These are phyloP conservation scores for Sphaerulina populicola DNA, from an alignment of 2,329 filamentous ascomycete genomes.

Conservation along the genomic window DNA sequence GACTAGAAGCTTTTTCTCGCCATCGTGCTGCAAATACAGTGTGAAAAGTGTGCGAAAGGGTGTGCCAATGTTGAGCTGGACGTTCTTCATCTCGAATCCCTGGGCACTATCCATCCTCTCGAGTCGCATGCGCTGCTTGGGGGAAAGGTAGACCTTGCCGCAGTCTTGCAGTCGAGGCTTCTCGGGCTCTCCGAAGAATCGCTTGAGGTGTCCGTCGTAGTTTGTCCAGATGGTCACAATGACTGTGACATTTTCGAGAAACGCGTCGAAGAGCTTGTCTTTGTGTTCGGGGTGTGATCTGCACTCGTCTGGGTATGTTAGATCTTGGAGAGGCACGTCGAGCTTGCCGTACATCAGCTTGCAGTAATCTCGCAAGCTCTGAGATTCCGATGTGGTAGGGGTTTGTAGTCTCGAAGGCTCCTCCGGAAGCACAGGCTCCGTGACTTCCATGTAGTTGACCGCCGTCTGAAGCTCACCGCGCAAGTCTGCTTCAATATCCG, in stretches of 20 bases:
- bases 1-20: background rate
- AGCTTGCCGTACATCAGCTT: no score
- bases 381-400: no score
- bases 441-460: background rate
- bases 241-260: conserved; percentile 10
- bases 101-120: background rate
- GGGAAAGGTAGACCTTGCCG: conserved; percentile 10
- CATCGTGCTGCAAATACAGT: background rate
- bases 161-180: conserved; percentile 4
- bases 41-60: conserved; percentile 13
- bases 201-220: conserved; percentile 11
- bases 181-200: conserved; percentile 5
- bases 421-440: background rate
- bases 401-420: background rate
- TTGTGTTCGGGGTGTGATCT: background rate
- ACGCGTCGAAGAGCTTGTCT: conserved; percentile 10
- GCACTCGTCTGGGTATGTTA: conserved; percentile 1
- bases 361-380: no score
- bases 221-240: conserved; percentile 17
- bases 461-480: background rate
- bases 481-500: background rate
- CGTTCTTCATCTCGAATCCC: conserved; percentile 4
- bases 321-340: background rate
- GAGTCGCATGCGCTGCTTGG: conserved; percentile 5
- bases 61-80: conserved; percentile 13